phyloP scores from a whole-genome alignment of 495 filamentous ascomycete species.

The Penicillium pulvis region DNA sequence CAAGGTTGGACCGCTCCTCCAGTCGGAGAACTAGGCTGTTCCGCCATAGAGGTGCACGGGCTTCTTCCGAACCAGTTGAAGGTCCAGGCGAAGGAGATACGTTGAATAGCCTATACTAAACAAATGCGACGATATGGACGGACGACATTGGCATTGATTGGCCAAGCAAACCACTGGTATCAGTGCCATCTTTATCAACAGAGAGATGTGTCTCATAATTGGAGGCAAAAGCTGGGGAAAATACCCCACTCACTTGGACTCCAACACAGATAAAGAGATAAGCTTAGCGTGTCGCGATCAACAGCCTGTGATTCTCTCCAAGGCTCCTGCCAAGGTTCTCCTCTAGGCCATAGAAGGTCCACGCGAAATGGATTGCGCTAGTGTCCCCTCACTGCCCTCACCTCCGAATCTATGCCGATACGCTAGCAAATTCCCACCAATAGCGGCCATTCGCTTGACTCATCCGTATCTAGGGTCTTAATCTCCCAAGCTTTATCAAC shows the following conservation, averaged over 20 bases:
- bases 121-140: background rate
- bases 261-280: background rate
- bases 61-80: slow-evolving; percentile 12
- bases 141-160: background rate
- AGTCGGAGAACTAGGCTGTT: slow-evolving; percentile 6
- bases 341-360: slow-evolving; percentile 4
- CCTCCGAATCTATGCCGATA: background rate
- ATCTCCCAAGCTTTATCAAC: slow-evolving; percentile 1
- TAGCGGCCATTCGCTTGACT: background rate
- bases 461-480: background rate
- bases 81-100: slow-evolving; percentile 24
- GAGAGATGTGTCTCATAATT: background rate
- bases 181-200: background rate
- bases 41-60: slow-evolving; percentile 10
- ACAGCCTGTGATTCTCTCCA: background rate
- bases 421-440: slow-evolving; percentile 2
- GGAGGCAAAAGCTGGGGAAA: background rate
- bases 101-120: slow-evolving; percentile 1
- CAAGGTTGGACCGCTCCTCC: background rate
- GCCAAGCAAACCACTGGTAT: background rate
- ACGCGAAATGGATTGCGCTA: background rate
- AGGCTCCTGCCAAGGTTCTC: background rate
- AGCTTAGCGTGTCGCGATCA: background rate
- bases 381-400: background rate
- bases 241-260: background rate